Conservation (phyloP, 2,329 filamentous ascomycete species). For the Trichoderma koningii region DNA sequence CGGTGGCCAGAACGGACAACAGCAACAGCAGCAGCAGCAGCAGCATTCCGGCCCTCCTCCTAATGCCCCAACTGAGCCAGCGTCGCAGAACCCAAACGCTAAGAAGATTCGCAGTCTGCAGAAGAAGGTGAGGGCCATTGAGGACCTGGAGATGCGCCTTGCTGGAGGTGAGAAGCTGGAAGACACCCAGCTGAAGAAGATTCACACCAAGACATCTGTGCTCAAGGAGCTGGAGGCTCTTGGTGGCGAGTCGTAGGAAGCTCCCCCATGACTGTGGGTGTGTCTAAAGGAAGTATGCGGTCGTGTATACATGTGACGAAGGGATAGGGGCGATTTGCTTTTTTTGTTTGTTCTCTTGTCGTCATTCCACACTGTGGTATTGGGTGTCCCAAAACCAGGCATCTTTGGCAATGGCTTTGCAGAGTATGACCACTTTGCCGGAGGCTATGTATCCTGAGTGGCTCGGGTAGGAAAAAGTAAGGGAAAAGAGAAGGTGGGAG, state of each 20-base stretch:
- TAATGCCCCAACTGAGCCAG: slow-evolving; percentile 29
- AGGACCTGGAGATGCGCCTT: slow-evolving; percentile 95
- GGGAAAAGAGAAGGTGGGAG: neutral
- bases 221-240: slow-evolving; percentile 76
- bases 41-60: slow-evolving; percentile 20
- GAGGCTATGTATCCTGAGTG: slow-evolving; percentile 11
- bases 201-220: slow-evolving; percentile 81
- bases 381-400: slow-evolving; percentile 8
- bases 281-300: neutral
- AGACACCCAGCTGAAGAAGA: slow-evolving; percentile 98
- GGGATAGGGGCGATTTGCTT: neutral
- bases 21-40: slow-evolving; percentile 10
- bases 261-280: neutral
- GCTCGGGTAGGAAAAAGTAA: neutral
- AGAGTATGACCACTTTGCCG: slow-evolving; percentile 12
- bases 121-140: slow-evolving; percentile 97
- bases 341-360: neutral
- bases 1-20: slow-evolving; percentile 27
- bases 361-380: slow-evolving; percentile 9
- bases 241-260: slow-evolving; percentile 37
- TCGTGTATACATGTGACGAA: neutral
- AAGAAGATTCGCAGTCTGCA: slow-evolving; percentile 93
- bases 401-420: slow-evolving; percentile 13
- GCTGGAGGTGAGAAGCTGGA: slow-evolving; percentile 95
- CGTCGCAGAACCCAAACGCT: slow-evolving; percentile 69